phyloP scores from a whole-genome alignment of 306 rosid species.

The Corylus avellana region DNA sequence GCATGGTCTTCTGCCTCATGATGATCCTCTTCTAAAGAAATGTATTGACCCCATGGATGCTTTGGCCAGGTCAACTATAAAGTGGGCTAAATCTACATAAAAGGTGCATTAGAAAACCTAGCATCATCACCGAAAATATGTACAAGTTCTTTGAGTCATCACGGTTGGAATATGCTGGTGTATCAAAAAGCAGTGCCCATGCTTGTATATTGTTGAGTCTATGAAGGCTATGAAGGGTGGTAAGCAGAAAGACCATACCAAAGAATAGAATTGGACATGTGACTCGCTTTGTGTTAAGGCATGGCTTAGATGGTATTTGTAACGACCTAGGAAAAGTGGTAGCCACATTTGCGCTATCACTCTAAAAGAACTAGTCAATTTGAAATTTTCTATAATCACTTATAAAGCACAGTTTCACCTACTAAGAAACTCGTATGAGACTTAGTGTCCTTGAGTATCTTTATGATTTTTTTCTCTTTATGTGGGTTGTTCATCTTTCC shows the following conservation, averaged over 20 bases:
- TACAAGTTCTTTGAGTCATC: background rate
- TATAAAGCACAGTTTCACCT: no score
- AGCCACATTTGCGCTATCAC: no score
- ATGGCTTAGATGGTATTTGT: background rate
- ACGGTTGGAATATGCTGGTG: background rate
- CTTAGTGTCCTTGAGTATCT: no score
- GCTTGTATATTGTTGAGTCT: background rate
- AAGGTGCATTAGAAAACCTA: slow-evolving; percentile 21
- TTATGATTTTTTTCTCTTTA: no score
- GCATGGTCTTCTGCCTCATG: slow-evolving; percentile 46
- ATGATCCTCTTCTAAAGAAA: slow-evolving; percentile 53
- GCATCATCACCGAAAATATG: slow-evolving; percentile 7
- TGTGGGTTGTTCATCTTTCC: no score
- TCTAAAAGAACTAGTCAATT: no score
- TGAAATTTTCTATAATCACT: no score
- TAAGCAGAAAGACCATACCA: background rate
- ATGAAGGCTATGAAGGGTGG: background rate
- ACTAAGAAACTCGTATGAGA: no score
- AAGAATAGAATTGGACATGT: background rate
- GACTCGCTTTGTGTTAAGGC: no score
- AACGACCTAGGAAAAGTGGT: no score
- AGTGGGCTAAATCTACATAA: slow-evolving; percentile 45
- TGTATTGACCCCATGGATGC: slow-evolving; percentile 57
- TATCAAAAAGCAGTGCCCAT: background rate
- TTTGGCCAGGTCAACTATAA: slow-evolving; percentile 50